phyloP scores from a whole-genome alignment of 2,329 filamentous ascomycete genomes.

The Nemania sp. region DNA sequence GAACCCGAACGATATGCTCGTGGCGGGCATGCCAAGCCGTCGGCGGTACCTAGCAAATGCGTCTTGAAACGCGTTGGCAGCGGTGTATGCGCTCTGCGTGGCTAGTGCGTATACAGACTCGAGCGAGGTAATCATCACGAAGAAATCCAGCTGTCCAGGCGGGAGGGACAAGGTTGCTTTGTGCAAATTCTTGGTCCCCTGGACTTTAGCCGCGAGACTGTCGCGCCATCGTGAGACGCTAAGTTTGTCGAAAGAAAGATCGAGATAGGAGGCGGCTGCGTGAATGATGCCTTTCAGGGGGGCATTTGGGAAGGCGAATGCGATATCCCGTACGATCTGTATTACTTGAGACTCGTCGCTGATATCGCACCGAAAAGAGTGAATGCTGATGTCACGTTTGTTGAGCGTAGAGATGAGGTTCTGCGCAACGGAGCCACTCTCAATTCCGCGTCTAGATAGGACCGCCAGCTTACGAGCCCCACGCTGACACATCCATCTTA shows the following conservation, averaged over 20 bases:
- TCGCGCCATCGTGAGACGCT: constrained; percentile 37
- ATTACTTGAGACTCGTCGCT: neutral
- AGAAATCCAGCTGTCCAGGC: constrained; percentile 44
- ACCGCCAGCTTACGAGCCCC: constrained; percentile 43
- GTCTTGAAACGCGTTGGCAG: neutral
- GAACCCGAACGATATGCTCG: neutral
- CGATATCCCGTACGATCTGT: neutral
- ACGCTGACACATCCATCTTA: constrained; percentile 43
- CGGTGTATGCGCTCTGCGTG: neutral
- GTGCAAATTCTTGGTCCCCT: constrained; percentile 45
- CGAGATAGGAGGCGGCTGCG: constrained; percentile 1
- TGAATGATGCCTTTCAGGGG: constrained; percentile 7
- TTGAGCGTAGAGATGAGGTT: neutral
- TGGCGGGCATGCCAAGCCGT: constrained; percentile 1
- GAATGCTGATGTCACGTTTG: neutral
- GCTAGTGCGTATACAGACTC: neutral
- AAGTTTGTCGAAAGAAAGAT: constrained; percentile 29
- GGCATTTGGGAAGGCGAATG: neutral
- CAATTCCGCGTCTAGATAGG: constrained; percentile 38
- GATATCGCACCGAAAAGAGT: neutral
- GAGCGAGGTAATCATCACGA: neutral
- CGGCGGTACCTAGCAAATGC: neutral
- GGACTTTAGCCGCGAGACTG: constrained; percentile 44
- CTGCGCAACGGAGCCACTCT: constrained; percentile 12
- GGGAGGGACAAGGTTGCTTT: constrained; percentile 29